A percentile compares a stretch with the other conserved stretches of the same genome.
Evolutionary conservation across 1,139 yeast species (phyloP).

Genomic region (Saccharomyces hybrid): DNA sequence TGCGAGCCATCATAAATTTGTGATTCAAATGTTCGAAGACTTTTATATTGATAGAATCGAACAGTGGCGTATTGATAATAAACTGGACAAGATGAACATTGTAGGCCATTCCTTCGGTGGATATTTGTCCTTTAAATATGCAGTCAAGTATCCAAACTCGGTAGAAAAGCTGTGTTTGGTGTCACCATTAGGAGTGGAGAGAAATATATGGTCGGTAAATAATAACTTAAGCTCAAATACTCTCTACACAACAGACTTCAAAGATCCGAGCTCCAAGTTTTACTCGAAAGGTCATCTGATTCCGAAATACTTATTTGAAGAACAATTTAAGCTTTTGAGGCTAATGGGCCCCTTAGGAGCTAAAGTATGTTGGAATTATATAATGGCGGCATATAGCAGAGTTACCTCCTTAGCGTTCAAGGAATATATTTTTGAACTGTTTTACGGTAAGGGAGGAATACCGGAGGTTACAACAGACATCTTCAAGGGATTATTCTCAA

Average conservation of each 20-base stretch:
- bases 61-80: constrained; percentile 58
- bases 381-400: constrained; percentile 53
- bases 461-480: constrained; percentile 34
- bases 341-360: constrained; percentile 52
- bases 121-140: constrained; percentile 67
- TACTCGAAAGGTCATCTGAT: constrained; percentile 22
- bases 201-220: constrained; percentile 56
- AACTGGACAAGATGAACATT: constrained; percentile 52
- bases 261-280: constrained; percentile 19
- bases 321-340: constrained; percentile 41
- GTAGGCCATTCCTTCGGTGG: constrained; percentile 95
- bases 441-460: constrained; percentile 11
- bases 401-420: constrained; percentile 30
- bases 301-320: constrained; percentile 23
- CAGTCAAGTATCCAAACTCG: constrained; percentile 58
- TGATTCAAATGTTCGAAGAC: constrained; percentile 45
- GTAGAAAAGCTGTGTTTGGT: constrained; percentile 58
- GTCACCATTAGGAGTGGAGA: constrained; percentile 84
- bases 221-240: constrained; percentile 29
- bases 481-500: constrained; percentile 42
- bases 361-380: constrained; percentile 43
- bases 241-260: constrained; percentile 12
- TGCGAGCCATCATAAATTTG: constrained; percentile 9
- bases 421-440: constrained; percentile 20
- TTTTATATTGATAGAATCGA: constrained; percentile 76